Evolutionary conservation across 106 monocot species (phyloP).

Genomic region (Narthecium ossifragum): DNA sequence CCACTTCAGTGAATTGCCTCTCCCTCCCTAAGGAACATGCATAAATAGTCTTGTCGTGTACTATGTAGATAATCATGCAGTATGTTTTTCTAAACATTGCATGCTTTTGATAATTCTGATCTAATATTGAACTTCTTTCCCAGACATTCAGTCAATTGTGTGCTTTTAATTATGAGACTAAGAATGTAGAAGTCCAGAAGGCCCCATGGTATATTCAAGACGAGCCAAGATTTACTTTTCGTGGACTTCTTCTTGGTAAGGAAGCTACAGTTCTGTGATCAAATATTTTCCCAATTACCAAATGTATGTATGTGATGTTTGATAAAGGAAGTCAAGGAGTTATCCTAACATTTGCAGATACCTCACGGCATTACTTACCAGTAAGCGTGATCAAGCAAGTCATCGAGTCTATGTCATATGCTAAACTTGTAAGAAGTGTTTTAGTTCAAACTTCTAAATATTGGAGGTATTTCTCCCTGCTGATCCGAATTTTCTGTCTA

Average conservation of each 20-base stretch:
- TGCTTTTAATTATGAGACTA: slow-evolving; percentile 68
- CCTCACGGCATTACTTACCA: slow-evolving; percentile 85
- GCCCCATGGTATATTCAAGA: slow-evolving; percentile 94
- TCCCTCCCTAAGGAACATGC: too few relatives aligned
- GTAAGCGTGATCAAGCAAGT: slow-evolving; percentile 86
- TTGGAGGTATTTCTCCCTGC: background rate
- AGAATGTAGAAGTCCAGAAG: slow-evolving; percentile 71
- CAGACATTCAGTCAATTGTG: slow-evolving; percentile 99
- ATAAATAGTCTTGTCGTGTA: background rate
- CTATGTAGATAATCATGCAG: background rate
- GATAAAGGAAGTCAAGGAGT: background rate
- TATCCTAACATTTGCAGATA: slow-evolving; percentile 43
- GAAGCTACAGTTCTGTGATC: background rate
- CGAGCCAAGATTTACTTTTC: slow-evolving; percentile 90
- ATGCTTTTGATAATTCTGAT: slow-evolving; percentile 8
- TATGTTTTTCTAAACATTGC: background rate
- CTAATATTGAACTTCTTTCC: slow-evolving; percentile 15
- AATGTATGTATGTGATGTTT: too few relatives aligned
- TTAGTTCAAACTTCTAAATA: slow-evolving; percentile 1
- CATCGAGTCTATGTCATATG: slow-evolving; percentile 95
- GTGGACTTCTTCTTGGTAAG: slow-evolving; percentile 95
- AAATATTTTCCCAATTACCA: background rate
- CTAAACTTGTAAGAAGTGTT: slow-evolving; percentile 75
- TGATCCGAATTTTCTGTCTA: background rate
- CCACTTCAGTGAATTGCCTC: too few relatives aligned